Percentiles rank a stretch among this genome's conserved stretches.
phyloP scores from a whole-genome alignment of 768 basidiomycete species.

The Mrakia blollopis region DNA sequence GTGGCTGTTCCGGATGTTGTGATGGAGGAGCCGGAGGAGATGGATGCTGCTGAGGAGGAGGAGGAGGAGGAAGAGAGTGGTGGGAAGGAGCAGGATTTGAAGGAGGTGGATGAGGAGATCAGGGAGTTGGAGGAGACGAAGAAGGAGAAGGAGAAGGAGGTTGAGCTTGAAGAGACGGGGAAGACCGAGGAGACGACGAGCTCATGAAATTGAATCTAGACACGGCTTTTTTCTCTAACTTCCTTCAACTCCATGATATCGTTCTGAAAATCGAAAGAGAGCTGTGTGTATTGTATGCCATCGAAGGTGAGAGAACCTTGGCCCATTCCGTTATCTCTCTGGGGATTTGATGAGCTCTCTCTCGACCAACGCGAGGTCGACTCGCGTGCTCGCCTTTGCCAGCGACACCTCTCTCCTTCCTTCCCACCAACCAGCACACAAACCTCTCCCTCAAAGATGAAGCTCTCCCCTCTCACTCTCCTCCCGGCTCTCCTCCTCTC shows the following conservation, averaged over 20 bases:
- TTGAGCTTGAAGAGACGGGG: not conserved
- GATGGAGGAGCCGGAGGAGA: conserved; percentile 24
- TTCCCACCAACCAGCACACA: not conserved
- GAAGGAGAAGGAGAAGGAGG: conserved; percentile 13
- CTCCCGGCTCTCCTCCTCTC: conserved; percentile 20
- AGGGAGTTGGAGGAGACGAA: conserved; percentile 14
- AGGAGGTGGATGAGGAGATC: conserved; percentile 24
- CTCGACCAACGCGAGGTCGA: not conserved
- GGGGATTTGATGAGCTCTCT: not conserved
- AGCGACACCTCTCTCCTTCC: not conserved
- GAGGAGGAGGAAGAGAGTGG: not conserved
- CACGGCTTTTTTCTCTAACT: not conserved
- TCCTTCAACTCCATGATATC: not conserved
- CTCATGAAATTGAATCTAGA: not conserved
- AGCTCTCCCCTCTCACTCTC: not conserved
- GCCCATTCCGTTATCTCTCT: too few relatives aligned
- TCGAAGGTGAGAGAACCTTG: too few relatives aligned
- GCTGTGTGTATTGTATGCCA: too few relatives aligned
- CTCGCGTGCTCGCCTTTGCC: conserved; percentile 6
- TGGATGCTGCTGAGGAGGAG: not conserved
- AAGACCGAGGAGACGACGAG: conserved; percentile 1
- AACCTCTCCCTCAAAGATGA: not conserved
- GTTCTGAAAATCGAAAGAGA: too few relatives aligned
- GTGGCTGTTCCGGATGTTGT: not conserved
- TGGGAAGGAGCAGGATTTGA: not conserved